phyloP scores from a whole-genome alignment of 2,329 filamentous ascomycete species.

The Cytospora piceae region DNA sequence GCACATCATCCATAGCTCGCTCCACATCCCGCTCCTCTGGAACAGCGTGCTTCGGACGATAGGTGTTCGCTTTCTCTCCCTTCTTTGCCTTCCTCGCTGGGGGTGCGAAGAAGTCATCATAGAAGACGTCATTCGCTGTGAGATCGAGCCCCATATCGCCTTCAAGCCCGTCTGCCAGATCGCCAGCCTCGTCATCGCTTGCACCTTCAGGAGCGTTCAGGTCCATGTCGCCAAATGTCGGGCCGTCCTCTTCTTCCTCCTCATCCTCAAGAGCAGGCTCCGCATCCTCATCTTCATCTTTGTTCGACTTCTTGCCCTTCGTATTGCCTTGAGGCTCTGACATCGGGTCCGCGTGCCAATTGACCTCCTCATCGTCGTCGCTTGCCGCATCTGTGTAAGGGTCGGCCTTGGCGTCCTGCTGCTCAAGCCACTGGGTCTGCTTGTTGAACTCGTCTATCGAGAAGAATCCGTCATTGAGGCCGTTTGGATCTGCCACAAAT shows the following conservation, averaged over 20 bases:
- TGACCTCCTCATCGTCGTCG: slow-evolving; percentile 82
- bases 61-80: slow-evolving; percentile 45
- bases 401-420: slow-evolving; percentile 78
- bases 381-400: slow-evolving; percentile 73
- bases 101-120: slow-evolving; percentile 91
- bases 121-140: slow-evolving; percentile 88
- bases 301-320: slow-evolving; percentile 36
- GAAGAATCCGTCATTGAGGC: slow-evolving; percentile 97
- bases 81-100: slow-evolving; percentile 73
- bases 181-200: slow-evolving; percentile 63
- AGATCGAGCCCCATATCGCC: slow-evolving; percentile 50
- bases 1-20: slow-evolving; percentile 83
- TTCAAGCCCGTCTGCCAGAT: slow-evolving; percentile 55
- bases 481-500: slow-evolving; percentile 74
- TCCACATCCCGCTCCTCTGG: slow-evolving; percentile 71
- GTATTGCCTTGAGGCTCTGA: slow-evolving; percentile 38
- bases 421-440: slow-evolving; percentile 86
- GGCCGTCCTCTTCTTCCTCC: slow-evolving; percentile 74
- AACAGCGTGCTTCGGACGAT: slow-evolving; percentile 43
- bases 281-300: slow-evolving; percentile 39
- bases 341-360: slow-evolving; percentile 84
- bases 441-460: slow-evolving; percentile 97
- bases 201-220: slow-evolving; percentile 73
- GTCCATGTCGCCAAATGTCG: slow-evolving; percentile 81
- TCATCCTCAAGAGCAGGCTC: slow-evolving; percentile 46